These are phyloP conservation scores for Pythium vanterpoolii DNA, from an alignment of 352 stramenopile genomes.

Conservation along the genomic window DNA sequence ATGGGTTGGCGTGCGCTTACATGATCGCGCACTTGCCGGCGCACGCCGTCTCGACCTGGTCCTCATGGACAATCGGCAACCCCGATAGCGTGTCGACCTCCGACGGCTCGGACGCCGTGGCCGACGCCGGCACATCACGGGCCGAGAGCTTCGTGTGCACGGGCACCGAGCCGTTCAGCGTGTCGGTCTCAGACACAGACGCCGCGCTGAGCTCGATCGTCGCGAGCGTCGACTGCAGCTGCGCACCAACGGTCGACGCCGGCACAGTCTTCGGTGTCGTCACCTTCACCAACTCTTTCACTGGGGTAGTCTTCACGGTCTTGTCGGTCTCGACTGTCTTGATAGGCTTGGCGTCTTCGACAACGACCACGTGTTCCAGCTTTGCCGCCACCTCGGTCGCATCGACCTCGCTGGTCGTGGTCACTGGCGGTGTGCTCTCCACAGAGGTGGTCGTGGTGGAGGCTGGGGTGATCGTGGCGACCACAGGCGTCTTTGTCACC, in stretches of 20 bases:
- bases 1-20: conserved; percentile 31
- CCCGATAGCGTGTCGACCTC: conserved; percentile 5
- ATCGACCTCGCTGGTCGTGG: not conserved
- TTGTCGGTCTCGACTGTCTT: not conserved
- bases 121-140: not conserved
- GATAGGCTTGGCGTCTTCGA: not conserved
- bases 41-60: conserved; percentile 40
- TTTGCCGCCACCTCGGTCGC: conserved; percentile 8
- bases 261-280: not conserved
- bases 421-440: too few relatives aligned
- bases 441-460: not conserved
- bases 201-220: conserved; percentile 19
- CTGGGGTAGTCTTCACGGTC: too few relatives aligned
- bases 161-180: conserved; percentile 15
- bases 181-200: not conserved
- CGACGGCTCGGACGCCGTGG: not conserved
- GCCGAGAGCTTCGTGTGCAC: conserved; percentile 20
- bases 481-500: not conserved
- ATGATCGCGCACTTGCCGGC: conserved; percentile 54
- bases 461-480: not conserved
- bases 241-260: not conserved
- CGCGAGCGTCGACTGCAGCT: conserved; percentile 8
- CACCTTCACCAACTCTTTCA: not conserved
- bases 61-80: conserved; percentile 12
- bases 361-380: not conserved